These are phyloP conservation scores for Geosiphon pyriformis DNA, from an alignment of 192 early-diverging fungal species.

Conservation along the genomic window DNA sequence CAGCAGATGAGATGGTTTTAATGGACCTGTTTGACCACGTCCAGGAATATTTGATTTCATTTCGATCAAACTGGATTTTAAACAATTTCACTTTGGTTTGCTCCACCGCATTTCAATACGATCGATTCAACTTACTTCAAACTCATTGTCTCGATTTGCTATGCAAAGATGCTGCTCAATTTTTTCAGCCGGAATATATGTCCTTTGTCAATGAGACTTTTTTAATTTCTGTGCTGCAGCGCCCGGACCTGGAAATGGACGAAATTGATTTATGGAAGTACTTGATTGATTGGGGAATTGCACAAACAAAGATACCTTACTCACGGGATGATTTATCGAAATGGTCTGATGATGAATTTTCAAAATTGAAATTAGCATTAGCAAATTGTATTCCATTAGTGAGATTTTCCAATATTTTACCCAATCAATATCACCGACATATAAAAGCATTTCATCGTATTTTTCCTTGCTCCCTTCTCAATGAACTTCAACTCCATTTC, in stretches of 20 bases:
- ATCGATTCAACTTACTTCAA: not conserved
- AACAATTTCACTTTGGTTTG: not conserved
- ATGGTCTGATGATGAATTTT: not conserved
- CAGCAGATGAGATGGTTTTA: constrained; percentile 1
- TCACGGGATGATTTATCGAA: not conserved
- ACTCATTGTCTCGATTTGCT: not conserved
- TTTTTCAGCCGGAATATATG: not conserved
- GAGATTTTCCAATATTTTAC: not conserved
- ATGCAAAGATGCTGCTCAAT: not conserved
- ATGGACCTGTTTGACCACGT: not conserved
- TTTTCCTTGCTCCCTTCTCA: not conserved
- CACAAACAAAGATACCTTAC: not conserved
- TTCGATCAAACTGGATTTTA: not conserved
- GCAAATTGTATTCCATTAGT: not conserved
- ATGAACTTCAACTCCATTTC: not conserved
- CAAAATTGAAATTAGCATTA: not conserved
- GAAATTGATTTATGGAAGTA: not conserved
- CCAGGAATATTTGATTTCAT: not conserved
- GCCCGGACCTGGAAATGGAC: not conserved
- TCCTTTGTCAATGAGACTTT: not conserved
- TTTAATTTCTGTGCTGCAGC: not conserved
- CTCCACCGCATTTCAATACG: not conserved
- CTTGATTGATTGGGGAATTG: not conserved
- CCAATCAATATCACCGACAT: not conserved
- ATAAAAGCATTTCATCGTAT: not conserved